A percentile compares a stretch with the other conserved stretches of the same genome.
Conservation (phyloP, 345 rosid genomes). For the Eucalyptus coolabah region DNA sequence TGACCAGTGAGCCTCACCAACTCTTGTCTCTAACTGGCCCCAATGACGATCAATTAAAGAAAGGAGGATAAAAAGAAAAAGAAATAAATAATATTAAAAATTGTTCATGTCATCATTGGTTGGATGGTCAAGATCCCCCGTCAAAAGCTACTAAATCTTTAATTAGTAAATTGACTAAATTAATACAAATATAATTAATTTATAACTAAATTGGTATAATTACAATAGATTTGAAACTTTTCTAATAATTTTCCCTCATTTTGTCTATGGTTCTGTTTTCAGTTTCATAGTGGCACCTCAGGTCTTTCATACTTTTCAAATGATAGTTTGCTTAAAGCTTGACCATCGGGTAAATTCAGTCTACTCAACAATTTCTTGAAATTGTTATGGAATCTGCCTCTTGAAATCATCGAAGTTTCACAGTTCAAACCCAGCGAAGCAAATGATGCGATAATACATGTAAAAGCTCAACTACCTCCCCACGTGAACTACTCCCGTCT, state of each 20-base stretch:
- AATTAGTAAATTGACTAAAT: no score
- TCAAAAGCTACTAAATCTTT: no score
- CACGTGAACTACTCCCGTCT: not conserved
- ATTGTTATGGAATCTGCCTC: not conserved
- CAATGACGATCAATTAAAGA: accelerated
- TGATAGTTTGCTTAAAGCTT: not conserved
- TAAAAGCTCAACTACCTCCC: not conserved
- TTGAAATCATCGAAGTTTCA: not conserved
- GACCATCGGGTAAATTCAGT: not conserved
- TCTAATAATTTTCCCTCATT: not conserved
- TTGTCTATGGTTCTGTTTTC: not conserved
- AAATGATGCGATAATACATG: not conserved
- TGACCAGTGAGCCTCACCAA: no score
- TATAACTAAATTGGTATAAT: no score
- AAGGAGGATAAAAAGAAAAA: not conserved
- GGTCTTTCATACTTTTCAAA: not conserved
- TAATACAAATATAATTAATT: accelerated
- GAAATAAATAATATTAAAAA: no score
- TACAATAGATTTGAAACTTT: no score
- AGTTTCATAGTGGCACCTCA: not conserved
- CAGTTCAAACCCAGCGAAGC: not conserved
- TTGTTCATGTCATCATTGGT: no score
- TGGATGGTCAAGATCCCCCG: accelerated
- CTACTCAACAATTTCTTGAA: not conserved
- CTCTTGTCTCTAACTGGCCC: accelerated